phyloP scores from a whole-genome alignment of 345 rosid genomes.

The Cochlearia excelsa region DNA sequence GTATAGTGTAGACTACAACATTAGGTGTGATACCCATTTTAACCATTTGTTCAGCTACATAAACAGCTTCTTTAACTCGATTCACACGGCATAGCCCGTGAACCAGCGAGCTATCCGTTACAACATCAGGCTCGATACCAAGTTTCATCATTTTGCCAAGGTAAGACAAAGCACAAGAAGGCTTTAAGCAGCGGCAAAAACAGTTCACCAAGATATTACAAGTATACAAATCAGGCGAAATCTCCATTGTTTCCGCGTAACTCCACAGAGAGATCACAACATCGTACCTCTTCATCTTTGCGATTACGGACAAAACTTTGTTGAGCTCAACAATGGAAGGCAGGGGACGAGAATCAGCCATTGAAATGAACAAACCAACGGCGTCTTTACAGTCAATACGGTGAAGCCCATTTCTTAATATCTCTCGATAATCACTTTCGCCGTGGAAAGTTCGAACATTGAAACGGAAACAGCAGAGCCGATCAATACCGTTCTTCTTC shows the following conservation, averaged over 20 bases:
- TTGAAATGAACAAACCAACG: slow-evolving; percentile 13
- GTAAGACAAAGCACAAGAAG: slow-evolving; percentile 22
- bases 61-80: neutral
- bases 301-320: slow-evolving; percentile 27
- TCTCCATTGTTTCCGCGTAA: neutral
- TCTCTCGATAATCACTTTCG: slow-evolving; percentile 12
- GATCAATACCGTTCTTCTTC: too few species aligned
- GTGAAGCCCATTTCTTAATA: slow-evolving; percentile 20
- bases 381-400: slow-evolving; percentile 13
- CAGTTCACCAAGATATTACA: slow-evolving; percentile 32
- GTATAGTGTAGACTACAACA: slow-evolving; percentile 18
- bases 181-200: slow-evolving; percentile 24
- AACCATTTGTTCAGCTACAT: slow-evolving; percentile 23
- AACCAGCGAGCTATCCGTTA: slow-evolving; percentile 24
- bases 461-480: slow-evolving; percentile 13
- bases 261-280: slow-evolving; percentile 25
- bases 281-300: slow-evolving; percentile 29
- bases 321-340: slow-evolving; percentile 33
- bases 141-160: slow-evolving; percentile 32
- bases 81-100: slow-evolving; percentile 18
- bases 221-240: slow-evolving; percentile 32
- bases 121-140: slow-evolving; percentile 31
- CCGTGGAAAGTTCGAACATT: slow-evolving; percentile 11
- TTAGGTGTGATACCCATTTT: slow-evolving; percentile 17
- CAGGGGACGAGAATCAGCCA: slow-evolving; percentile 29